Conservation (phyloP, 257 asterid species). For the Eustoma russellianum region DNA sequence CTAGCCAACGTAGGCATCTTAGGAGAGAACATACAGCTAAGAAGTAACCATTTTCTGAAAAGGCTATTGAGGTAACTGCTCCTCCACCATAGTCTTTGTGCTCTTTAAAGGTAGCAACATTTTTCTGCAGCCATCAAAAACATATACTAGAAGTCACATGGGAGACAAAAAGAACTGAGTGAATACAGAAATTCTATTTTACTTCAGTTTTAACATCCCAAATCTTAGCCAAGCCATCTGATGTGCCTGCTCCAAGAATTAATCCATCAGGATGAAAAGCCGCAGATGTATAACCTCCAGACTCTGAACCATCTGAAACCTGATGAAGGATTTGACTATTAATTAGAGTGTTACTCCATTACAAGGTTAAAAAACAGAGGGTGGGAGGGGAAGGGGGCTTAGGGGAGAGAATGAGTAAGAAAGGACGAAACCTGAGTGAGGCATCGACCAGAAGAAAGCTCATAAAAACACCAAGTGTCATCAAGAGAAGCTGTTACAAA, state of each 20-base stretch:
- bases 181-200: neutral
- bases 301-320: constrained; percentile 71
- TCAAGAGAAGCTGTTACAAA: constrained; percentile 95
- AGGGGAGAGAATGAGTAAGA: neutral
- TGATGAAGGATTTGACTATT: constrained; percentile 20
- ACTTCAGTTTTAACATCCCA: constrained; percentile 99
- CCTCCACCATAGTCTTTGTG: constrained; percentile 40
- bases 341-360: too few relatives aligned
- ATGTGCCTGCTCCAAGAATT: constrained; percentile 93
- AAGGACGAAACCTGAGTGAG: constrained; percentile 66
- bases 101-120: constrained; percentile 81
- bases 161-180: too few relatives aligned
- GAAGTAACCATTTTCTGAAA: constrained; percentile 98
- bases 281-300: constrained; percentile 82
- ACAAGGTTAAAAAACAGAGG: neutral
- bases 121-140: constrained; percentile 29
- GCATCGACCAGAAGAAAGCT: constrained; percentile 85
- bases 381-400: too few relatives aligned
- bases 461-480: constrained; percentile 94
- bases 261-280: constrained; percentile 99
- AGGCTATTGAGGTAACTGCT: constrained; percentile 79
- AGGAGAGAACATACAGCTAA: constrained; percentile 59
- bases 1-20: neutral
- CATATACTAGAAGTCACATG: too few relatives aligned
- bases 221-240: constrained; percentile 63